phyloP scores from a whole-genome alignment of 306 rosid genomes.

The Hippophae rhamnoides region DNA sequence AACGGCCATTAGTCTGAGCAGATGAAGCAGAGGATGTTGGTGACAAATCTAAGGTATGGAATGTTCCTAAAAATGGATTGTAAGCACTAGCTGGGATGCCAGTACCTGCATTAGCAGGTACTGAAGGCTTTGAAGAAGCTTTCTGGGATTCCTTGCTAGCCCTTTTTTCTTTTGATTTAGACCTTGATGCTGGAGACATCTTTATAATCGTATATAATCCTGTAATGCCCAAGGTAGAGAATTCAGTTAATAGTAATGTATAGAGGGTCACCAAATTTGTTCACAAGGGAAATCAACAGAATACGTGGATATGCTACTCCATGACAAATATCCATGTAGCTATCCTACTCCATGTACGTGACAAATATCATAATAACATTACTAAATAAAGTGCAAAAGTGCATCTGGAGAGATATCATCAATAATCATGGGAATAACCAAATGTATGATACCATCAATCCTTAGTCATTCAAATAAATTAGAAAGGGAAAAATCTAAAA shows the following conservation, averaged over 20 bases:
- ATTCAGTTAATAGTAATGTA: neutral
- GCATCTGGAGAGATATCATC: no score
- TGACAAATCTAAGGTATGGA: slow-evolving; percentile 61
- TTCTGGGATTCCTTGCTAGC: slow-evolving; percentile 60
- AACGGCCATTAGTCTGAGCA: slow-evolving; percentile 63
- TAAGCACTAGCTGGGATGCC: slow-evolving; percentile 82
- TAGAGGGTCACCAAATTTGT: neutral
- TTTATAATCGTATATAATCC: slow-evolving; percentile 8
- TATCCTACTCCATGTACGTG: no score
- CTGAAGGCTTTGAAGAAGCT: slow-evolving; percentile 53
- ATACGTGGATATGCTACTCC: no score
- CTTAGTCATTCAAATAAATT: no score
- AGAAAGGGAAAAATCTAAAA: no score
- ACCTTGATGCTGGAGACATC: slow-evolving; percentile 72
- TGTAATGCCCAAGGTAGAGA: slow-evolving; percentile 19
- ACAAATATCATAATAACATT: no score
- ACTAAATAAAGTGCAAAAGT: no score
- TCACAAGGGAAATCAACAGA: neutral
- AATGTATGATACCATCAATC: no score
- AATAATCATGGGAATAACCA: no score
- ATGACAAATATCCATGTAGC: no score
- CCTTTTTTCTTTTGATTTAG: slow-evolving; percentile 85
- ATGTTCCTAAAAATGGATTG: slow-evolving; percentile 84
- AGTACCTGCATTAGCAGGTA: slow-evolving; percentile 47
- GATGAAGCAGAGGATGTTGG: slow-evolving; percentile 45